Percentiles rank a stretch among this genome's conserved stretches.
These are phyloP conservation scores for Trichoderma atroviride DNA, from an alignment of 2,329 filamentous ascomycete genomes.

Conservation along the genomic window DNA sequence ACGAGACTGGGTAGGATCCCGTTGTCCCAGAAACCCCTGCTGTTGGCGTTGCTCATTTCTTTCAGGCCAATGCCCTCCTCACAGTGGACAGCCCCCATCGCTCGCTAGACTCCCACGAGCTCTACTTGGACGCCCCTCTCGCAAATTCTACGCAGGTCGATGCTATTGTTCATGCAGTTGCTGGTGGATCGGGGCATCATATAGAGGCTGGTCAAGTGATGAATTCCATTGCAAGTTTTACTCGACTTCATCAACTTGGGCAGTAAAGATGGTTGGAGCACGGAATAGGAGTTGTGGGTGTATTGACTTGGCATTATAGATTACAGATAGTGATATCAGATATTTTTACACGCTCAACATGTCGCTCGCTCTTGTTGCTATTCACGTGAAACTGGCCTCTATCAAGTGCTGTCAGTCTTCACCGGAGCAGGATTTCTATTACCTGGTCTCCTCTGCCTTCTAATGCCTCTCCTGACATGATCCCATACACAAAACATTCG, in stretches of 20 bases:
- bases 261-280: not conserved
- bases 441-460: not conserved
- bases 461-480: constrained; percentile 14
- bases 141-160: constrained; percentile 19
- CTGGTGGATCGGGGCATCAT: not conserved
- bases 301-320: not conserved
- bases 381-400: not conserved
- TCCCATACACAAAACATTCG: constrained; percentile 6
- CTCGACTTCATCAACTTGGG: not conserved
- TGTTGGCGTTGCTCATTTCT: constrained; percentile 11
- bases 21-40: not conserved
- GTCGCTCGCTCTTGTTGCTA: not conserved
- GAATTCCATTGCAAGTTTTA: not conserved
- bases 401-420: not conserved
- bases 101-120: constrained; percentile 21
- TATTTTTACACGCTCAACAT: not conserved
- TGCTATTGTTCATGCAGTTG: not conserved
- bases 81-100: constrained; percentile 12
- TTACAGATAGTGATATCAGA: constrained; percentile 9
- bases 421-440: constrained; percentile 12
- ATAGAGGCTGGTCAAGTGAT: not conserved
- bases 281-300: not conserved
- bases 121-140: not conserved
- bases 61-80: constrained; percentile 21
- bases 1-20: constrained; percentile 19